These are phyloP conservation scores for Amanita brunnescens DNA, from an alignment of 768 basidiomycete species.

Conservation along the genomic window DNA sequence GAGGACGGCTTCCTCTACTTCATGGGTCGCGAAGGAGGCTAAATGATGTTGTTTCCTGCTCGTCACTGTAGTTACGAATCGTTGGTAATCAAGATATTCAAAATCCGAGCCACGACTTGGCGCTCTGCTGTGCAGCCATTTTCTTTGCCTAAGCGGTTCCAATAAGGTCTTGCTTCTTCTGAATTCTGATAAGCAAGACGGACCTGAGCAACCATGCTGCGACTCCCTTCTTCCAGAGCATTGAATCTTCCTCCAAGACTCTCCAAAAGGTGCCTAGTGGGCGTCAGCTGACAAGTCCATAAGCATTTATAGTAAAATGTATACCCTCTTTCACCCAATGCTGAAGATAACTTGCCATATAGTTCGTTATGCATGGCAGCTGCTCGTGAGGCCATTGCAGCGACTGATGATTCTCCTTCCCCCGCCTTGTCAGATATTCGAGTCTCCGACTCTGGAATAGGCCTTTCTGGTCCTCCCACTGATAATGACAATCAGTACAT, in stretches of 20 bases:
- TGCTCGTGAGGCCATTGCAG: conserved; percentile 24
- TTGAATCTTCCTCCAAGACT: conserved; percentile 56
- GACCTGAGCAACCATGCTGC: conserved; percentile 58
- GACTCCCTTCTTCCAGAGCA: conserved; percentile 57
- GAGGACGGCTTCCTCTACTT: too few species aligned
- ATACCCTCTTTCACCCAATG: conserved; percentile 58
- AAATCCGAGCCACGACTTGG: conserved; percentile 61
- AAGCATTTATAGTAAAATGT: conserved; percentile 11
- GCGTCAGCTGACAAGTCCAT: neutral
- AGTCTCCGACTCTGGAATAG: conserved; percentile 30
- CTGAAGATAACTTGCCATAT: conserved; percentile 41
- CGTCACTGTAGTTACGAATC: neutral
- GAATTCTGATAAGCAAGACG: conserved; percentile 1
- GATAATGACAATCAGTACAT: conserved; percentile 1
- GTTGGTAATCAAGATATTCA: conserved; percentile 14
- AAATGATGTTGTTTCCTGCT: neutral
- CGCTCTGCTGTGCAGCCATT: conserved; percentile 51
- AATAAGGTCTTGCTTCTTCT: neutral
- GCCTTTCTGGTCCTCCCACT: conserved; percentile 65
- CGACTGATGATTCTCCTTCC: conserved; percentile 11
- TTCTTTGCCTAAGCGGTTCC: conserved; percentile 43
- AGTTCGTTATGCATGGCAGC: conserved; percentile 29
- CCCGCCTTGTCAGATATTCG: neutral
- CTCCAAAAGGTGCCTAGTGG: conserved; percentile 47
- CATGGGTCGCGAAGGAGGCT: too few species aligned